phyloP scores from a whole-genome alignment of 2,329 filamentous ascomycete species.

The Colletotrichum falcatum region DNA sequence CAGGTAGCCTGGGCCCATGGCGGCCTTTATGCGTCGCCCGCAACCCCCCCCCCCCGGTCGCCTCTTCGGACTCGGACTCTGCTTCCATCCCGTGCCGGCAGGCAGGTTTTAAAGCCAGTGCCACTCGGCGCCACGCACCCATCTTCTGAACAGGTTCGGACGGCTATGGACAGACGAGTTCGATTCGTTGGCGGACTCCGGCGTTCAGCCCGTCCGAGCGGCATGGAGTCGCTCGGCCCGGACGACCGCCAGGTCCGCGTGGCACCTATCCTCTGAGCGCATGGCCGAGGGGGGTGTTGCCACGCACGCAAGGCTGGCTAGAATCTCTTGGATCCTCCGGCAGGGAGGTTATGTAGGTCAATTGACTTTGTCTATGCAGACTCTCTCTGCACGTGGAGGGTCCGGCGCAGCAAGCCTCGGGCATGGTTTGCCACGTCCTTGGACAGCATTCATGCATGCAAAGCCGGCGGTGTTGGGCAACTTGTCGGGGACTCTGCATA shows the following conservation, averaged over 20 bases:
- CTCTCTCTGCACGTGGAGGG: not conserved
- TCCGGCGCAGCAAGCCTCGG: not conserved
- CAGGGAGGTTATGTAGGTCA: not conserved
- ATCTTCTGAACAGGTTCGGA: not conserved
- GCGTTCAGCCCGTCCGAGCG: conserved; percentile 15
- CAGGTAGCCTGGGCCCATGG: conserved; percentile 2
- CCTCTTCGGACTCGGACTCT: not conserved
- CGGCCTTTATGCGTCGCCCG: not conserved
- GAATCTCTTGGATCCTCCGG: not conserved
- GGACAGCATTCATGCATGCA: not conserved
- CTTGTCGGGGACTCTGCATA: too few relatives aligned
- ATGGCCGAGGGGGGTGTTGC: not conserved
- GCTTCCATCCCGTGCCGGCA: not conserved
- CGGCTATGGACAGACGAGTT: not conserved
- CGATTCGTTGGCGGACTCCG: not conserved
- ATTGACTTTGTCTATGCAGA: not conserved
- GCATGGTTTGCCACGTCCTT: not conserved
- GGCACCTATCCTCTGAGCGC: not conserved
- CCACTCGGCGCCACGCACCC: not conserved
- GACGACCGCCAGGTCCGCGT: not conserved
- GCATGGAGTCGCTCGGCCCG: not conserved
- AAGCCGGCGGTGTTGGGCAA: not conserved
- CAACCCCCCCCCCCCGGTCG: not conserved
- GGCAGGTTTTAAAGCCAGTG: not conserved
- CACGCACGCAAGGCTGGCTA: not conserved